Evolutionary conservation across 2,329 filamentous ascomycete species (phyloP).

Genomic region (Elsinoe necatrix): DNA sequence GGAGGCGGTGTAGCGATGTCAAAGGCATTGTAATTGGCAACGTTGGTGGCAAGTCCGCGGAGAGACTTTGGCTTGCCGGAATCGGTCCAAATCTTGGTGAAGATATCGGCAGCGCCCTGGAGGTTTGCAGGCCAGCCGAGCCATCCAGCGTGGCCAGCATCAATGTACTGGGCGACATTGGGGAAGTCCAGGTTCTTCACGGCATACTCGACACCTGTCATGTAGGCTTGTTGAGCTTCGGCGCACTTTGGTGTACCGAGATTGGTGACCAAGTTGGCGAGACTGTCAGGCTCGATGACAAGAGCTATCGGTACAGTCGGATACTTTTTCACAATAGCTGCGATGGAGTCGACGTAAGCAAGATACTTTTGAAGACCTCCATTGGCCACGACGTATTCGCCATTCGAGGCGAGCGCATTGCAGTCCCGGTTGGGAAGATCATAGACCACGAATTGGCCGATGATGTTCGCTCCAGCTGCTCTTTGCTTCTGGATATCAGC

Average conservation of each 20-base stretch:
- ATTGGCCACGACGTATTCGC: slow-evolving; percentile 50
- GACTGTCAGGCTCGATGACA: slow-evolving; percentile 51
- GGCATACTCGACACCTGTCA: slow-evolving; percentile 49
- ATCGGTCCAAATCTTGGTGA: slow-evolving; percentile 39
- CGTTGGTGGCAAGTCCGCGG: slow-evolving; percentile 49
- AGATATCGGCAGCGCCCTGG: slow-evolving; percentile 41
- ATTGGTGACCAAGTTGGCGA: slow-evolving; percentile 57
- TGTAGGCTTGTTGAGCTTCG: slow-evolving; percentile 47
- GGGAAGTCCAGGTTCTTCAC: slow-evolving; percentile 48
- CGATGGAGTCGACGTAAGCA: slow-evolving; percentile 48
- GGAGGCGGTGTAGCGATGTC: slow-evolving; percentile 37
- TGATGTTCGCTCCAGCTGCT: slow-evolving; percentile 38
- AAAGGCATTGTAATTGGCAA: slow-evolving; percentile 52
- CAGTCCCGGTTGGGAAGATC: slow-evolving; percentile 57
- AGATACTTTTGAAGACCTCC: slow-evolving; percentile 44
- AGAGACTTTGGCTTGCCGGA: slow-evolving; percentile 41
- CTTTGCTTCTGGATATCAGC: slow-evolving; percentile 42
- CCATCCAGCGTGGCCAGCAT: slow-evolving; percentile 58
- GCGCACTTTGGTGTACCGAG: slow-evolving; percentile 46
- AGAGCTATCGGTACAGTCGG: slow-evolving; percentile 45
- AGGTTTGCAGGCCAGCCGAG: slow-evolving; percentile 56
- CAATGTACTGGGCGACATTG: slow-evolving; percentile 57
- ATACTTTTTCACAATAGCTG: slow-evolving; percentile 44
- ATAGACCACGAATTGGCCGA: slow-evolving; percentile 52
- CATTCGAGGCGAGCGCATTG: slow-evolving; percentile 54